A percentile compares a stretch with the other conserved stretches of the same genome.
These are phyloP conservation scores for Arthrobotrys megalospora DNA, from an alignment of 2,329 filamentous ascomycete genomes.

Conservation along the genomic window DNA sequence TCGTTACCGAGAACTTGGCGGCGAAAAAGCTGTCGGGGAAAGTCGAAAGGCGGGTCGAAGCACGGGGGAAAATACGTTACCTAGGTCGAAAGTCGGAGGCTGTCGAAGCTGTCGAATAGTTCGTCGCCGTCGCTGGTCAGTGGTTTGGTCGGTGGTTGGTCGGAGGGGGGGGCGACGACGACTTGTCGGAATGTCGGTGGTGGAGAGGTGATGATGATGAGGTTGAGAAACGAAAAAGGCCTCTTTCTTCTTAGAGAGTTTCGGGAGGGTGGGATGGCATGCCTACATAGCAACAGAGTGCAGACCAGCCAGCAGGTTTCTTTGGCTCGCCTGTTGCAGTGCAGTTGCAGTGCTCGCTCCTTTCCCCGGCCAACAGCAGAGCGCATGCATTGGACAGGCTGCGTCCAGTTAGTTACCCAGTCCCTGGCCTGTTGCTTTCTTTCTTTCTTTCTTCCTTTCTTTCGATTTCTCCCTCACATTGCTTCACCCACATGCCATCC, in stretches of 20 bases:
- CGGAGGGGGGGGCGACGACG: constrained; percentile 26
- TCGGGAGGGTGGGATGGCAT: constrained; percentile 36
- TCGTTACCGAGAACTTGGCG: constrained; percentile 55
- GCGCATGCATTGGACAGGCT: constrained; percentile 18
- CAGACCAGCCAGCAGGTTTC: constrained; percentile 44
- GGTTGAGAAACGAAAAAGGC: constrained; percentile 37
- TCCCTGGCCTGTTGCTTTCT: background rate
- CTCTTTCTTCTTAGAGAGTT: constrained; percentile 6
- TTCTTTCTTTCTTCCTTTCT: background rate
- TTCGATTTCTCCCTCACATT: constrained; percentile 25
- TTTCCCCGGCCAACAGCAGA: constrained; percentile 7
- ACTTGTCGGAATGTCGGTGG: constrained; percentile 19
- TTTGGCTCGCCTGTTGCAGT: background rate
- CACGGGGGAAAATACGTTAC: constrained; percentile 54
- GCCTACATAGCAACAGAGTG: constrained; percentile 29
- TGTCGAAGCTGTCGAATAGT: constrained; percentile 18
- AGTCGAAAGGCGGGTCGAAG: constrained; percentile 50
- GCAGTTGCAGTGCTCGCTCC: background rate
- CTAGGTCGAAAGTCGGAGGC: constrained; percentile 32
- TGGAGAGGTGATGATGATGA: constrained; percentile 45
- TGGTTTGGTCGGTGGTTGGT: constrained; percentile 25
- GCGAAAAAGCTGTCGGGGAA: constrained; percentile 36
- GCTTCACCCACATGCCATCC: constrained; percentile 7
- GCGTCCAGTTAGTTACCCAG: background rate
- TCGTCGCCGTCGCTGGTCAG: constrained; percentile 42